Evolutionary conservation across 495 filamentous ascomycete species (phyloP), one percentile per base, ranked within the genome.

Genomic region (Neurospora sp.): DNA sequence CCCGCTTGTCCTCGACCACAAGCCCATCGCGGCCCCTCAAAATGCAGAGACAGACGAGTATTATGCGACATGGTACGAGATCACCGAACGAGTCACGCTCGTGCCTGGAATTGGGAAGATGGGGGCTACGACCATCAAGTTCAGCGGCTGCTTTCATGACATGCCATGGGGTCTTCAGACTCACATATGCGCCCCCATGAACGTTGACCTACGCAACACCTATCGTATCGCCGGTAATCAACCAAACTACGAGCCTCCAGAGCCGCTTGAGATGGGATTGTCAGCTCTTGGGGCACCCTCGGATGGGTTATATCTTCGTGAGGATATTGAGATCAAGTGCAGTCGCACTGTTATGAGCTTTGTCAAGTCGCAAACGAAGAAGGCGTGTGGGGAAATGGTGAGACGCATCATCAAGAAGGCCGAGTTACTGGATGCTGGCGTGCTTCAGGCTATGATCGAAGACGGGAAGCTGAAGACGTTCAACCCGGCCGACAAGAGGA

Each of bases 61-160:
- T 77, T 89, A 91, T 76, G 90, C 86, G 16, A 89, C 86, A 16
- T 94, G 92, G 92, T 93, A 93, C 78, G 84, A 86, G 73, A 86
- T 86, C 71, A 81, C 78, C 68, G 89, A 93, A 79, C 87, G 87
- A 73, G 86, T 94, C 27, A 86, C 87, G 69, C 89, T 91, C 71
- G 75, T 94, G 3, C 91, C 91, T 0, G 84, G 84, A 31, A 81
- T 85, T 45, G 90, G 90, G 38, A 87, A 84, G 71, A 82, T 89
- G 65, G 85, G 89, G 20, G 85, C 86, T 65, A 81, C 89, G 74
- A 89, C 88, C 68, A 86, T 93, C 71, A 89, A 83, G 72, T 94
- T 92, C 86, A 91, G 91, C 74, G 91, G 86, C 74, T 91, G 89
- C 81, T 93, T 94, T 81, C 88, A 93, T 76, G 87, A 94, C 76